These are phyloP conservation scores for Aaosphaeria arxii DNA, from an alignment of 2,329 filamentous ascomycete species.

Conservation along the genomic window DNA sequence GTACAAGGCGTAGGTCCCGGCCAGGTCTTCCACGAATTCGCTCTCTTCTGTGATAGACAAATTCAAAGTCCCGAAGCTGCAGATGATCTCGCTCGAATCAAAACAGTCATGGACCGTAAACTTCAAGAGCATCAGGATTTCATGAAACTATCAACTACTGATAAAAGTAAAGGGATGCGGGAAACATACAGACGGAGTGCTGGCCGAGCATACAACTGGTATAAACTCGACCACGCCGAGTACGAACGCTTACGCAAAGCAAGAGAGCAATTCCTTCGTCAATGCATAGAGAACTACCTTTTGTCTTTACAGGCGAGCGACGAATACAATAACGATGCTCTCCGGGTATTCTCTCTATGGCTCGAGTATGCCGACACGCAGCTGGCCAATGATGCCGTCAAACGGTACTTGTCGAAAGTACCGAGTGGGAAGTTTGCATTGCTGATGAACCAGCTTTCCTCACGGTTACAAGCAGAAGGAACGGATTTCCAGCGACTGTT, in stretches of 20 bases:
- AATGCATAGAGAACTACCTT: slow-evolving; percentile 91
- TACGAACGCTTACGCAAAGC: slow-evolving; percentile 73
- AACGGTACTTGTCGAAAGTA: slow-evolving; percentile 66
- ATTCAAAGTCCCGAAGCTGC: slow-evolving; percentile 80
- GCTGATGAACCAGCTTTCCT: slow-evolving; percentile 94
- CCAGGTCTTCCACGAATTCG: slow-evolving; percentile 91
- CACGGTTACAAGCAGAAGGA: slow-evolving; percentile 72
- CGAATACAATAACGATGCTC: slow-evolving; percentile 80
- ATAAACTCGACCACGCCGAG: slow-evolving; percentile 85
- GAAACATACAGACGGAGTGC: slow-evolving; percentile 55
- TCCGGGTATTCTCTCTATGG: slow-evolving; percentile 94
- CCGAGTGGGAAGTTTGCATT: slow-evolving; percentile 89
- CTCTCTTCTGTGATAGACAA: slow-evolving; percentile 91
- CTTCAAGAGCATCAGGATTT: slow-evolving; percentile 75
- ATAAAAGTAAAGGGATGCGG: slow-evolving; percentile 47
- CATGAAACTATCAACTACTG: slow-evolving; percentile 54
- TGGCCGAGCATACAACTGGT: slow-evolving; percentile 78
- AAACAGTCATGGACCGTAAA: slow-evolving; percentile 76
- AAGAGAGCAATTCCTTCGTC: slow-evolving; percentile 77
- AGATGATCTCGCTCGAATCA: slow-evolving; percentile 79
- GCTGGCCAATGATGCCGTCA: slow-evolving; percentile 74
- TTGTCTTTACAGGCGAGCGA: slow-evolving; percentile 82
- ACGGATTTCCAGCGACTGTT: slow-evolving; percentile 75
- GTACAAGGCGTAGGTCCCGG: slow-evolving; percentile 71
- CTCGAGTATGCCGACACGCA: slow-evolving; percentile 78